Percentiles rank a stretch among this genome's conserved stretches.
Conservation (phyloP, 2,329 filamentous ascomycete genomes). For the Eutypa lata region DNA sequence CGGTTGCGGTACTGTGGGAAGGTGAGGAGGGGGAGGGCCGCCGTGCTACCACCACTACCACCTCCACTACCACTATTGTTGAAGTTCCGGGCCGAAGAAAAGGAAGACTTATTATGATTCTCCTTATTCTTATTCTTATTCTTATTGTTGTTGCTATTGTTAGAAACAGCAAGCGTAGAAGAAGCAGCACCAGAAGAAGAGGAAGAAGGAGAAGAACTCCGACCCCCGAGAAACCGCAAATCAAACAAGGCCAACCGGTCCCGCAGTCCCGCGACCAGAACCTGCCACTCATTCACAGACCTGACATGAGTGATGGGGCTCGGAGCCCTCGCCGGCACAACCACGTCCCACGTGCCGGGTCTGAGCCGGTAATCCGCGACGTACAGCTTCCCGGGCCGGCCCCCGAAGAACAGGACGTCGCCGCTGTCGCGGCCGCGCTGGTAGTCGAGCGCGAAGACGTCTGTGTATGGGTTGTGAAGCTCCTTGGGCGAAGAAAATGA, state of each 20-base stretch:
- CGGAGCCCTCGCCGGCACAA: slow-evolving; percentile 32
- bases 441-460: slow-evolving; percentile 51
- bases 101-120: too few species aligned
- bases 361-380: slow-evolving; percentile 46
- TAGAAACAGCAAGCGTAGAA: too few species aligned
- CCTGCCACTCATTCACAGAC: slow-evolving; percentile 44
- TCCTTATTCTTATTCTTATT: too few species aligned
- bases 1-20: slow-evolving; percentile 52
- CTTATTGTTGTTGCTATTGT: too few species aligned
- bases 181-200: too few species aligned
- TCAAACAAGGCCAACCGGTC: slow-evolving; percentile 56
- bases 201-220: too few species aligned
- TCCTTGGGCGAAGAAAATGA: slow-evolving; percentile 12
- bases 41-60: too few species aligned
- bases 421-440: slow-evolving; percentile 20
- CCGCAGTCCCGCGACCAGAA: slow-evolving; percentile 51
- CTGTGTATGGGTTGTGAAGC: slow-evolving; percentile 18
- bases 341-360: slow-evolving; percentile 16
- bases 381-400: slow-evolving; percentile 45
- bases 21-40: slow-evolving; percentile 38
- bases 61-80: background rate
- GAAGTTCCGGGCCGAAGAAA: background rate
- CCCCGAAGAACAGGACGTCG: slow-evolving; percentile 48
- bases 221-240: slow-evolving; percentile 37
- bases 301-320: slow-evolving; percentile 48